Evolutionary conservation across 306 rosid genomes (phyloP).

Genomic region (Cucurbita ficifolia): DNA sequence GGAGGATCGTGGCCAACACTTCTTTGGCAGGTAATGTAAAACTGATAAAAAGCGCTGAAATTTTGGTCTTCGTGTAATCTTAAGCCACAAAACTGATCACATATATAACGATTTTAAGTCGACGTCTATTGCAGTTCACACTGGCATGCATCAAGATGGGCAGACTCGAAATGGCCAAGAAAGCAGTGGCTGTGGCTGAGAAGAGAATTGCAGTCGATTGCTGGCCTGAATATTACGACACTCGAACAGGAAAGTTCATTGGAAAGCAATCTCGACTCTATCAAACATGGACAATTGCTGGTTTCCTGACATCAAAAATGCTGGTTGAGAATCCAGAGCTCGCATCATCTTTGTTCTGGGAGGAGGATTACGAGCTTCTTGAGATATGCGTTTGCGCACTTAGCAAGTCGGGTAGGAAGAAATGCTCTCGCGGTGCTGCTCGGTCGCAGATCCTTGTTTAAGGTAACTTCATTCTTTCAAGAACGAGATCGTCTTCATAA

Average conservation of each 20-base stretch:
- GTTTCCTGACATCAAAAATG: constrained; percentile 85
- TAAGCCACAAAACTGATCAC: not conserved
- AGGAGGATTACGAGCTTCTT: constrained; percentile 78
- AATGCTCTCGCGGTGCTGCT: constrained; percentile 70
- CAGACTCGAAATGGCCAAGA: constrained; percentile 48
- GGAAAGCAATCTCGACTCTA: constrained; percentile 74
- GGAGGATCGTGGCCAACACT: constrained; percentile 99
- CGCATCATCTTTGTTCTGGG: constrained; percentile 64
- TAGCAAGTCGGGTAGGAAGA: constrained; percentile 61
- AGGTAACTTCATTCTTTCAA: constrained; percentile 5
- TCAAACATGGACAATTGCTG: constrained; percentile 95
- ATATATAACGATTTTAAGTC: not conserved
- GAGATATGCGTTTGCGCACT: constrained; percentile 80
- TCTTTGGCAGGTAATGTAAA: constrained; percentile 72
- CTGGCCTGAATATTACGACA: constrained; percentile 98
- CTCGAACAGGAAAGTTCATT: constrained; percentile 58
- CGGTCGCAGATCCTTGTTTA: constrained; percentile 73
- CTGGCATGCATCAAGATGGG: constrained; percentile 95
- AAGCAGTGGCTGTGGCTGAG: constrained; percentile 70
- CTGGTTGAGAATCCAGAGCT: constrained; percentile 69
- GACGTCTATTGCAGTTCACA: constrained; percentile 49
- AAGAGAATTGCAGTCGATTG: constrained; percentile 49
- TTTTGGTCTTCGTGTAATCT: not conserved
- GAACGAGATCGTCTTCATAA: not conserved
- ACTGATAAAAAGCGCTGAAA: not conserved